phyloP scores from a whole-genome alignment of 352 stramenopile species.

The Phytopythium mirpurense region DNA sequence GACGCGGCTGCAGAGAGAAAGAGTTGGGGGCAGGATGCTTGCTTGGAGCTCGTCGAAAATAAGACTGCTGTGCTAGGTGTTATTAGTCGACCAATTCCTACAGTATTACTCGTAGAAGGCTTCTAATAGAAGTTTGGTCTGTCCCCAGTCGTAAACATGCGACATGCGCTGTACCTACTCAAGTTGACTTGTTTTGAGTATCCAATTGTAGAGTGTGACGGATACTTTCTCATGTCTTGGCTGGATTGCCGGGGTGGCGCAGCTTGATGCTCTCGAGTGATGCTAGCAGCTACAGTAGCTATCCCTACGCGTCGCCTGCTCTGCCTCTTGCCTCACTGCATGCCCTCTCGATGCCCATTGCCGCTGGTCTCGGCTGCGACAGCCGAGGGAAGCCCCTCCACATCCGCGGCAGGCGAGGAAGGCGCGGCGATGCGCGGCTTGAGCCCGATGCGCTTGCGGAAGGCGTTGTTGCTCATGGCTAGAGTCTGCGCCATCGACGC shows the following conservation, averaged over 20 bases:
- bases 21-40: not conserved
- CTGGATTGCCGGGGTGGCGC: too few relatives aligned
- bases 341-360: not conserved
- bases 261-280: too few relatives aligned
- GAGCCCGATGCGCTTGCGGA: constrained; percentile 51
- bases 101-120: too few relatives aligned
- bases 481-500: constrained; percentile 54
- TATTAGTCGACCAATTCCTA: too few relatives aligned
- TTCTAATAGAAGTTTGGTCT: too few relatives aligned
- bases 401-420: constrained; percentile 12
- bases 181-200: too few relatives aligned
- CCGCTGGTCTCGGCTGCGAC: not conserved
- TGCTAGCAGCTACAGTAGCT: too few relatives aligned
- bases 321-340: not conserved
- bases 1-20: not conserved
- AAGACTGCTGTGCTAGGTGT: not conserved
- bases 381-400: constrained; percentile 4
- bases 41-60: not conserved
- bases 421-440: constrained; percentile 30
- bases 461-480: constrained; percentile 60
- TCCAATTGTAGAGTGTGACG: too few relatives aligned
- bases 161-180: too few relatives aligned
- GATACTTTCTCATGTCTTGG: too few relatives aligned
- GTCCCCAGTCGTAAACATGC: not conserved
- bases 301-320: too few relatives aligned